Percentiles rank a stretch among this genome's conserved stretches.
Evolutionary conservation across 1,284 basidiomycete species (phyloP).

Genomic region (Trametes sp.): DNA sequence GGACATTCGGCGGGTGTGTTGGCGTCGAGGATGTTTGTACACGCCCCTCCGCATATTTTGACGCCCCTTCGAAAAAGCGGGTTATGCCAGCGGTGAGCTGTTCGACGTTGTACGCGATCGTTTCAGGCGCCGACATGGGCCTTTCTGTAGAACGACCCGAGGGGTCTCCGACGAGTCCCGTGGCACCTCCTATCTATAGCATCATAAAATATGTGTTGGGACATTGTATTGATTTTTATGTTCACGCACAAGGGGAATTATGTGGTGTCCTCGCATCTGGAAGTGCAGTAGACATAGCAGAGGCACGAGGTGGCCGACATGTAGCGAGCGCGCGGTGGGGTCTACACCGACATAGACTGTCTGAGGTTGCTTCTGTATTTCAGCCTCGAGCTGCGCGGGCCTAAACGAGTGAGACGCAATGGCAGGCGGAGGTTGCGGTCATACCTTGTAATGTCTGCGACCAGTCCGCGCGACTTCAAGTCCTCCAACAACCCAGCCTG

Average conservation of each 20-base stretch:
- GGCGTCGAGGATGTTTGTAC: conserved; percentile 30
- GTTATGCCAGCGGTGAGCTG: conserved; percentile 73
- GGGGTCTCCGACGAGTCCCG: conserved; percentile 96
- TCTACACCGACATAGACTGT: conserved; percentile 92
- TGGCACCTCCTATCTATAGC: conserved; percentile 91
- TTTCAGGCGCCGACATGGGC: conserved; percentile 64
- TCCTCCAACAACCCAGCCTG: conserved; percentile 39
- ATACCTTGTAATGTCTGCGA: conserved; percentile 45
- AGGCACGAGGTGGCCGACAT: conserved; percentile 94
- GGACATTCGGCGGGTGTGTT: conserved; percentile 53
- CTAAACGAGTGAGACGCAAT: conserved; percentile 27
- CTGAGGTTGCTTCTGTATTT: conserved; percentile 49
- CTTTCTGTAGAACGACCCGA: conserved; percentile 90
- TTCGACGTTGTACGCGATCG: conserved; percentile 74
- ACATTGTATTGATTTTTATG: background rate
- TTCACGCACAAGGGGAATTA: conserved; percentile 72
- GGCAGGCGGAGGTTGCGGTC: background rate
- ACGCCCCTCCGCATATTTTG: conserved; percentile 61
- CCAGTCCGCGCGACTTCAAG: conserved; percentile 40
- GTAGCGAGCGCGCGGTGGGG: conserved; percentile 88
- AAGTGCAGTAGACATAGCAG: conserved; percentile 90
- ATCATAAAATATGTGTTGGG: background rate
- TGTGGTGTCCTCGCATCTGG: conserved; percentile 80
- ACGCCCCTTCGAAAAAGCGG: conserved; percentile 76
- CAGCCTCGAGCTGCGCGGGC: conserved; percentile 49